phyloP scores from a whole-genome alignment of 2,329 filamentous ascomycete genomes.

The Daldinia sp. region DNA sequence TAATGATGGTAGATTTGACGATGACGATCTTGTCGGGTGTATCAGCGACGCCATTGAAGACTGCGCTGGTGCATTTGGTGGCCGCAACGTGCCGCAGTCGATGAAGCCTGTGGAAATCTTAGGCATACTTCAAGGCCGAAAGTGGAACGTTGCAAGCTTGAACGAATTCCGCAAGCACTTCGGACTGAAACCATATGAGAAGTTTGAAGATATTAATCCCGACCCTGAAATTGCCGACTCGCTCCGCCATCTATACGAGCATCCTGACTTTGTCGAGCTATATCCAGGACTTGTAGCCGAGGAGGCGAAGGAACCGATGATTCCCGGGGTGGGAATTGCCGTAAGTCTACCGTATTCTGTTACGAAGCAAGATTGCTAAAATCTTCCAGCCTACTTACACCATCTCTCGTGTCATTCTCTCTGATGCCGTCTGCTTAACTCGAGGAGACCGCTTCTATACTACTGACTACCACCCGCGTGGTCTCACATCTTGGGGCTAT shows the following conservation, averaged over 20 bases:
- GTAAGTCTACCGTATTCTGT: slow-evolving; percentile 39
- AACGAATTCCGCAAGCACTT: slow-evolving; percentile 91
- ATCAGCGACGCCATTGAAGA: slow-evolving; percentile 84
- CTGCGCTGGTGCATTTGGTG: slow-evolving; percentile 79
- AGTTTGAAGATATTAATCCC: slow-evolving; percentile 86
- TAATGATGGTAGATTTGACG: slow-evolving; percentile 75
- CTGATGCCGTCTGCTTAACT: slow-evolving; percentile 82
- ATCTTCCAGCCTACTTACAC: slow-evolving; percentile 73
- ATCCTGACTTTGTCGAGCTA: slow-evolving; percentile 83
- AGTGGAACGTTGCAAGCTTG: slow-evolving; percentile 81
- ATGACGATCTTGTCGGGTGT: slow-evolving; percentile 81
- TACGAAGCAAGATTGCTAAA: slow-evolving; percentile 14
- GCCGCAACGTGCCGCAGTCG: slow-evolving; percentile 77
- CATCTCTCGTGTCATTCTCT: slow-evolving; percentile 80
- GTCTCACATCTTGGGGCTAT: slow-evolving; percentile 87
- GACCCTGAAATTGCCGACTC: slow-evolving; percentile 77
- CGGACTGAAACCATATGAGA: slow-evolving; percentile 78
- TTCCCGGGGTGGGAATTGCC: slow-evolving; percentile 78
- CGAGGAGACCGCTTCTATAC: slow-evolving; percentile 85
- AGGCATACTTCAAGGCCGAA: slow-evolving; percentile 80
- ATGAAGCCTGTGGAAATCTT: slow-evolving; percentile 83
- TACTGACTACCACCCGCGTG: slow-evolving; percentile 77
- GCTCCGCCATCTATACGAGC: slow-evolving; percentile 77
- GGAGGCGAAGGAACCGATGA: slow-evolving; percentile 79
- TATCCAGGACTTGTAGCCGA: slow-evolving; percentile 84